phyloP scores from a whole-genome alignment of 2,329 filamentous ascomycete species.

The Xylaria sp. region DNA sequence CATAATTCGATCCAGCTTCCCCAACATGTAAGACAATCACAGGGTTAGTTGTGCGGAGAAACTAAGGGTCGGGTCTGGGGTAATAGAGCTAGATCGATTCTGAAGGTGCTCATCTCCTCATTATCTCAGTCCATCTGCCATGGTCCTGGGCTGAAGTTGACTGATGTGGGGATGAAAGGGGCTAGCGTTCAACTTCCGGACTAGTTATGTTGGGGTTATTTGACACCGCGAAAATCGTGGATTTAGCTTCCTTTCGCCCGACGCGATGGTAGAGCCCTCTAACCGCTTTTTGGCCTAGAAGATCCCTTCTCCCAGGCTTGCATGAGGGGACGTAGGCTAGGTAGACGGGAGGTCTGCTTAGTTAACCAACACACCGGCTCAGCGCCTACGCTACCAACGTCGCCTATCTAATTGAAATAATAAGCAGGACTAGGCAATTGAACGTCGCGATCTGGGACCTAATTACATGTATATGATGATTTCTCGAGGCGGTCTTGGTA shows the following conservation, averaged over 20 bases:
- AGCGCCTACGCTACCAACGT: slow-evolving; percentile 4
- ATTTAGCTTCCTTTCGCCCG: slow-evolving; percentile 30
- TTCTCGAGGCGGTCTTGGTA: not conserved
- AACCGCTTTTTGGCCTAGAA: slow-evolving; percentile 6
- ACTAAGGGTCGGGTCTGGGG: slow-evolving; percentile 20
- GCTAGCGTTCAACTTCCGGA: slow-evolving; percentile 22
- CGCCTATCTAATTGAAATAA: not conserved
- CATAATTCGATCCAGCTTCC: slow-evolving; percentile 5
- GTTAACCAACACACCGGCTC: not conserved
- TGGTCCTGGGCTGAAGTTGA: slow-evolving; percentile 8
- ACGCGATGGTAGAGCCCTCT: not conserved
- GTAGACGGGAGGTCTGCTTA: slow-evolving; percentile 1
- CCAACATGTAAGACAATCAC: slow-evolving; percentile 10
- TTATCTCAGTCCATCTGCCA: slow-evolving; percentile 2
- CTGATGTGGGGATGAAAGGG: slow-evolving; percentile 19
- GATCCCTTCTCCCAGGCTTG: not conserved
- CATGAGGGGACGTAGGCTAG: not conserved
- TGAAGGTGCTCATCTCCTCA: slow-evolving; percentile 4
- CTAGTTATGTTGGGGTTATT: slow-evolving; percentile 14
- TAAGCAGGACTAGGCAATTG: not conserved
- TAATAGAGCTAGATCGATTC: slow-evolving; percentile 8
- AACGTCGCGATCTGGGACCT: not conserved
- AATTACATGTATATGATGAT: not conserved
- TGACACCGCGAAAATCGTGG: slow-evolving; percentile 15
- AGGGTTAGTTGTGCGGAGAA: slow-evolving; percentile 19